Evolutionary conservation across 2,329 filamentous ascomycete species (phyloP).

Genomic region (Parafenestella ontariensis): DNA sequence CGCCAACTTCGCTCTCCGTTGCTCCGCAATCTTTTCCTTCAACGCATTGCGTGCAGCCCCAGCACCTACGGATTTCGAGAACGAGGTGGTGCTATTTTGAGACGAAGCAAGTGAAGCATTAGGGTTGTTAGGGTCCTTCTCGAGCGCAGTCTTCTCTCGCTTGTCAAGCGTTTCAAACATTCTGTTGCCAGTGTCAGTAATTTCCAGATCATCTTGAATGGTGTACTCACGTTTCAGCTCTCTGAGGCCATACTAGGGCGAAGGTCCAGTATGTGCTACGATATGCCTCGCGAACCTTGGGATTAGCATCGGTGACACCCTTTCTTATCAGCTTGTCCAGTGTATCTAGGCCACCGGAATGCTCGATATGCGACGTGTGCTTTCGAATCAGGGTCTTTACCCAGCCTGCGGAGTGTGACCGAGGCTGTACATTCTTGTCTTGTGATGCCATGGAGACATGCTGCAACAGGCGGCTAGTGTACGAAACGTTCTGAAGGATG

Average conservation of each 20-base stretch:
- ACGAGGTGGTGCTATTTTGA: slow-evolving; percentile 56
- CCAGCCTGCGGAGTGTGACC: slow-evolving; percentile 82
- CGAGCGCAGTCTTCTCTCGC: slow-evolving; percentile 79
- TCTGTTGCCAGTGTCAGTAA: slow-evolving; percentile 52
- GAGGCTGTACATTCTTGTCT: slow-evolving; percentile 92
- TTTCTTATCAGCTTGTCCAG: slow-evolving; percentile 90
- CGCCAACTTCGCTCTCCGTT: slow-evolving; percentile 67
- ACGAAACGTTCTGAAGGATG: slow-evolving; percentile 80
- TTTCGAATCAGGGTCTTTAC: slow-evolving; percentile 81
- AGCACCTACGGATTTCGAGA: slow-evolving; percentile 57
- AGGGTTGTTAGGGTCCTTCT: slow-evolving; percentile 84
- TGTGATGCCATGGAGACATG: slow-evolving; percentile 83
- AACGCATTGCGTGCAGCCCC: slow-evolving; percentile 65
- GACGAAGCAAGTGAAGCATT: slow-evolving; percentile 61
- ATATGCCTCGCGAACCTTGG: slow-evolving; percentile 85
- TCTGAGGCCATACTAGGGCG: slow-evolving; percentile 76
- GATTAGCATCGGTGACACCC: slow-evolving; percentile 87
- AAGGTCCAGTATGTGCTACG: slow-evolving; percentile 88
- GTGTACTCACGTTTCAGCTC: slow-evolving; percentile 71
- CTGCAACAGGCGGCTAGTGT: slow-evolving; percentile 80
- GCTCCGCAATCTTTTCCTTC: slow-evolving; percentile 82
- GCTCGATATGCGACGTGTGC: slow-evolving; percentile 84
- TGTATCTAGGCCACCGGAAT: slow-evolving; percentile 80
- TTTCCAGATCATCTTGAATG: not conserved
- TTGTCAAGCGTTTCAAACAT: slow-evolving; percentile 81